These are phyloP conservation scores for Eruca vesicaria DNA, from an alignment of 441 rosid genomes.

Conservation along the genomic window DNA sequence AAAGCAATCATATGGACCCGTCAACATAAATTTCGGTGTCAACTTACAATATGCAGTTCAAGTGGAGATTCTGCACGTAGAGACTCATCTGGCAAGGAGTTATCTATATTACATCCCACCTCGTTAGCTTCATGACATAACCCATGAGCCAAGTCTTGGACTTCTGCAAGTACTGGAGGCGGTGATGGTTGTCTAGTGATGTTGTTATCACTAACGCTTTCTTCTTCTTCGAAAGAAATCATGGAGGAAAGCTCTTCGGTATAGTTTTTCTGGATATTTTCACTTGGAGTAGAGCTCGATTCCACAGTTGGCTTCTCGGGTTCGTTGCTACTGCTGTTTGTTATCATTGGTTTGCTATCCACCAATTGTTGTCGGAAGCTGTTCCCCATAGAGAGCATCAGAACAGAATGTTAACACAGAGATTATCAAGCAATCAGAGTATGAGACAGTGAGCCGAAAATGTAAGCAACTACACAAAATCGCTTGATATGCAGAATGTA, in stretches of 20 bases:
- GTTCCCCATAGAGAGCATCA: conserved; percentile 29
- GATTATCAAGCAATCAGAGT: conserved; percentile 13
- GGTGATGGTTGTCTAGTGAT: conserved; percentile 90
- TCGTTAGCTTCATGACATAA: conserved; percentile 49
- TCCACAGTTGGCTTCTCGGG: conserved; percentile 43
- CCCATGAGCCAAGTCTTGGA: conserved; percentile 71
- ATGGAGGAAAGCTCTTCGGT: conserved; percentile 62
- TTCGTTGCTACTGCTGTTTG: conserved; percentile 40
- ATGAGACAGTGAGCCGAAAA: conserved; percentile 1
- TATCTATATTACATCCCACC: conserved; percentile 47
- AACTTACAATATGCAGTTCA: conserved; percentile 89
- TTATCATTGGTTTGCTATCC: conserved; percentile 43
- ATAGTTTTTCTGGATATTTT: conserved; percentile 36
- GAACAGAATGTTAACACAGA: conserved; percentile 24
- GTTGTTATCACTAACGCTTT: conserved; percentile 42
- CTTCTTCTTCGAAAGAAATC: conserved; percentile 89
- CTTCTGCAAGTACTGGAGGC: conserved; percentile 93
- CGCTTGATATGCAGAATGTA: not conserved
- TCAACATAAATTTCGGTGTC: not conserved
- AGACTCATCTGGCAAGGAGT: conserved; percentile 52
- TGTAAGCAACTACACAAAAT: not conserved
- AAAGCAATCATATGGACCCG: not conserved
- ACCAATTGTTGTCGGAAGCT: conserved; percentile 45
- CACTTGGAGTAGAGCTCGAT: conserved; percentile 38
- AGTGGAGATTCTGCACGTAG: conserved; percentile 71